Evolutionary conservation across 2,329 filamentous ascomycete species (phyloP).

Genomic region (Diplocarpon rosae): DNA sequence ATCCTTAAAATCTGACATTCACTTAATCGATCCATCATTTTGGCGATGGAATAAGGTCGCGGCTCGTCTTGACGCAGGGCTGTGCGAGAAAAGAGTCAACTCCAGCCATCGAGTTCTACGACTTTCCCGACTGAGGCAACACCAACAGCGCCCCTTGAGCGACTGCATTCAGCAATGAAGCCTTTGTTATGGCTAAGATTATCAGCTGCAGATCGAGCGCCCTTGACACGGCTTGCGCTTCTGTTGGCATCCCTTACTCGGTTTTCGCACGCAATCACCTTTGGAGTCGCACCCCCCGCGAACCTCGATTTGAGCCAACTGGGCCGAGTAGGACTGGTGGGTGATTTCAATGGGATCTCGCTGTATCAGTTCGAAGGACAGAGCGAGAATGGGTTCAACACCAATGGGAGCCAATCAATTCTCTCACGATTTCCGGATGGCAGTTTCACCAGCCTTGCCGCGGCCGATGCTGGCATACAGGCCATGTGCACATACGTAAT

Average conservation of each 20-base stretch:
- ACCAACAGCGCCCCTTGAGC: constrained; percentile 10
- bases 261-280: constrained; percentile 41
- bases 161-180: constrained; percentile 23
- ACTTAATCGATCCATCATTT: background rate
- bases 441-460: constrained; percentile 60
- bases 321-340: constrained; percentile 74
- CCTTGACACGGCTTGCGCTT: constrained; percentile 32
- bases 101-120: constrained; percentile 10
- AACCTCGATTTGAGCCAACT: constrained; percentile 70
- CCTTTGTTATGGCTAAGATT: constrained; percentile 24
- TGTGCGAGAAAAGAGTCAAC: constrained; percentile 8
- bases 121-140: constrained; percentile 8
- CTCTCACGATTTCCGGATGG: constrained; percentile 78
- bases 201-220: constrained; percentile 18
- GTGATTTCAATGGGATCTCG: constrained; percentile 86
- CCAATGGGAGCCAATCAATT: constrained; percentile 72
- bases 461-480: constrained; percentile 74
- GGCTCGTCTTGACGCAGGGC: constrained; percentile 8
- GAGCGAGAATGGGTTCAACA: constrained; percentile 51
- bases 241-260: constrained; percentile 29
- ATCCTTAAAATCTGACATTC: constrained; percentile 1
- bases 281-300: constrained; percentile 51
- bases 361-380: constrained; percentile 80
- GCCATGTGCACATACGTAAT: constrained; percentile 74
- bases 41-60: constrained; percentile 16